These are phyloP conservation scores for Saccharomyces hybrid DNA, from an alignment of 1,139 yeast genomes.

Conservation along the genomic window DNA sequence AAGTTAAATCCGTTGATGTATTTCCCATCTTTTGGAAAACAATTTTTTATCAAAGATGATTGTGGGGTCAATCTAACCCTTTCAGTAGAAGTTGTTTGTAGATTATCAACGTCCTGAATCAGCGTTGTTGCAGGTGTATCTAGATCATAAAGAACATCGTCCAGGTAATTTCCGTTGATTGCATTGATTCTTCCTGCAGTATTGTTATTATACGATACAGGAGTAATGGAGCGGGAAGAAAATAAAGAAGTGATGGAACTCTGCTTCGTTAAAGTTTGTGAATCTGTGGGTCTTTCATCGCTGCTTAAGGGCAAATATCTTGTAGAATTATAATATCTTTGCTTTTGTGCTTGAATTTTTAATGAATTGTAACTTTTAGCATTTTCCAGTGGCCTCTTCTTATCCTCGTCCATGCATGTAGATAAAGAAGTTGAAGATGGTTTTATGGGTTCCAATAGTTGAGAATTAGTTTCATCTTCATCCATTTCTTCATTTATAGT, in stretches of 20 bases:
- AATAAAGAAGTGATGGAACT: slow-evolving; percentile 13
- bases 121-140: not conserved
- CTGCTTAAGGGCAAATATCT: slow-evolving; percentile 20
- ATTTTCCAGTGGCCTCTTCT: not conserved
- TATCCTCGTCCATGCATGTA: slow-evolving; percentile 2
- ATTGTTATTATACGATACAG: slow-evolving; percentile 10
- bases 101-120: not conserved
- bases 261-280: slow-evolving; percentile 3
- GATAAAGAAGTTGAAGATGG: not conserved
- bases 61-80: not conserved
- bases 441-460: not conserved
- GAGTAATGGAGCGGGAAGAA: slow-evolving; percentile 17
- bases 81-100: not conserved
- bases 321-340: slow-evolving; percentile 26
- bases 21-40: not conserved
- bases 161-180: not conserved
- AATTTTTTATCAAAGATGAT: not conserved
- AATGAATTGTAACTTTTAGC: slow-evolving; percentile 15
- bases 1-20: not conserved
- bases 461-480: not conserved
- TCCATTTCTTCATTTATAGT: not conserved
- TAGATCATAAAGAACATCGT: not conserved
- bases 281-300: slow-evolving; percentile 6
- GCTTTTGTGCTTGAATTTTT: slow-evolving; percentile 28
- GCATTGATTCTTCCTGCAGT: not conserved